Percentiles rank a stretch among this genome's conserved stretches.
phyloP scores from a whole-genome alignment of 1,284 basidiomycete genomes.

The Microbotryomycetes sp. region DNA sequence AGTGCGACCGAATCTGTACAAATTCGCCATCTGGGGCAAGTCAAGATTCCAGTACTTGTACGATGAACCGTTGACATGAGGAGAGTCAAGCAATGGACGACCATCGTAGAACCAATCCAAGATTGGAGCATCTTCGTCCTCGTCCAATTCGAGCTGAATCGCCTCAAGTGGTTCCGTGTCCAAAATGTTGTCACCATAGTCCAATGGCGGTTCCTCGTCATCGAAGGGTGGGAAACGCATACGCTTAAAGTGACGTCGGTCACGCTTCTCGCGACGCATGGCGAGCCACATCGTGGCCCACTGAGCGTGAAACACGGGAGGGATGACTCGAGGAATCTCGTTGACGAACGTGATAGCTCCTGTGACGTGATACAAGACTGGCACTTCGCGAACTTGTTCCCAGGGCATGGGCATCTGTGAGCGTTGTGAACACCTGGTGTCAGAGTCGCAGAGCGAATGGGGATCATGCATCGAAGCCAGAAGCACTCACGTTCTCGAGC shows the following conservation, averaged over 20 bases:
- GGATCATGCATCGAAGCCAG: too few species aligned
- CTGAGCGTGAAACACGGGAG: conserved; percentile 97
- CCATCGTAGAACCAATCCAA: conserved; percentile 99
- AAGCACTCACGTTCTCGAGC: conserved; percentile 69
- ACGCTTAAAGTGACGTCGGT: conserved; percentile 97
- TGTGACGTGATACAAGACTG: conserved; percentile 96
- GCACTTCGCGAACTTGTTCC: conserved; percentile 98
- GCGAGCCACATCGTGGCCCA: conserved; percentile 99
- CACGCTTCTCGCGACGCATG: conserved; percentile 97
- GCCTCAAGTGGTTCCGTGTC: conserved; percentile 97
- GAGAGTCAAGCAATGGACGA: conserved; percentile 84
- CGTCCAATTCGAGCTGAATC: conserved; percentile 92
- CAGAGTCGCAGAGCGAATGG: neutral
- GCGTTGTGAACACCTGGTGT: neutral
- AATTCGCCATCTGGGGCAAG: conserved; percentile 89
- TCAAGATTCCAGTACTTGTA: conserved; percentile 91
- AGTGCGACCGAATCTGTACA: conserved; percentile 91
- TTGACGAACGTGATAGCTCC: conserved; percentile 99
- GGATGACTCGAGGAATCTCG: conserved; percentile 91
- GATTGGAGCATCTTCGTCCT: conserved; percentile 89
- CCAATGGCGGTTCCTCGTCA: conserved; percentile 95
- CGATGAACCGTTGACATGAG: conserved; percentile 73
- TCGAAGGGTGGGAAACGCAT: conserved; percentile 99
- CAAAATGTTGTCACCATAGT: conserved; percentile 96
- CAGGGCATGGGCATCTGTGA: conserved; percentile 82